These are phyloP conservation scores for Leishmania turanica DNA, from an alignment of 208 protist species.

Conservation along the genomic window DNA sequence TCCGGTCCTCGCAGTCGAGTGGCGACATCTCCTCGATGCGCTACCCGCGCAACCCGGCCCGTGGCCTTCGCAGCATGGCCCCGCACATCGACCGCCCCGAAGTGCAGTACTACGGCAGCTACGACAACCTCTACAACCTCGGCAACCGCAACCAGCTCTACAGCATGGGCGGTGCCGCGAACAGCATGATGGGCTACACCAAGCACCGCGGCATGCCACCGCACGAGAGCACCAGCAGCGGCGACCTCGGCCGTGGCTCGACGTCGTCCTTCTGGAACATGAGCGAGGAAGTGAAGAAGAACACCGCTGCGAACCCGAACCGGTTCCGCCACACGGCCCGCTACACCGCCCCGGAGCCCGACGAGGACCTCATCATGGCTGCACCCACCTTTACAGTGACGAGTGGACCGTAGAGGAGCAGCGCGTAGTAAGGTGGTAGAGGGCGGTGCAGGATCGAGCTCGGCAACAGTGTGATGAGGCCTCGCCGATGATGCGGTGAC, in stretches of 20 bases:
- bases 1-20: slow-evolving; percentile 30
- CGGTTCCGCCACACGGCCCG: slow-evolving; percentile 18
- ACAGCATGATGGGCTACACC: slow-evolving; percentile 9
- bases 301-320: slow-evolving; percentile 15
- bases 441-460: not conserved
- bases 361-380: slow-evolving; percentile 32
- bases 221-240: slow-evolving; percentile 15
- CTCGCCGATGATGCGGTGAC: not conserved
- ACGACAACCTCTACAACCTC: slow-evolving; percentile 33
- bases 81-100: slow-evolving; percentile 5
- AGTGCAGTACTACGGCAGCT: slow-evolving; percentile 29
- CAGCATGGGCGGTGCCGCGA: not conserved
- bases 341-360: slow-evolving; percentile 29
- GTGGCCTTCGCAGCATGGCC: slow-evolving; percentile 2
- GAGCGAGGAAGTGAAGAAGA: slow-evolving; percentile 15
- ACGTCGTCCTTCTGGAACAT: slow-evolving; percentile 18
- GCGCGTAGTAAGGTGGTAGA: not conserved
- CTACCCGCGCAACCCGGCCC: slow-evolving; percentile 22
- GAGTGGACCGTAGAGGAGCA: slow-evolving; percentile 17
- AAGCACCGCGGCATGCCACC: slow-evolving; percentile 9
- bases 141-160: slow-evolving; percentile 18
- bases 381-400: slow-evolving; percentile 29
- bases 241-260: slow-evolving; percentile 12
- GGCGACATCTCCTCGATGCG: slow-evolving; percentile 16
- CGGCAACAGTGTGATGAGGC: not conserved